Evolutionary conservation across 2,329 filamentous ascomycete species (phyloP), one percentile per base, ranked within the genome.

Genomic region (Fusarium odoratissimum): DNA sequence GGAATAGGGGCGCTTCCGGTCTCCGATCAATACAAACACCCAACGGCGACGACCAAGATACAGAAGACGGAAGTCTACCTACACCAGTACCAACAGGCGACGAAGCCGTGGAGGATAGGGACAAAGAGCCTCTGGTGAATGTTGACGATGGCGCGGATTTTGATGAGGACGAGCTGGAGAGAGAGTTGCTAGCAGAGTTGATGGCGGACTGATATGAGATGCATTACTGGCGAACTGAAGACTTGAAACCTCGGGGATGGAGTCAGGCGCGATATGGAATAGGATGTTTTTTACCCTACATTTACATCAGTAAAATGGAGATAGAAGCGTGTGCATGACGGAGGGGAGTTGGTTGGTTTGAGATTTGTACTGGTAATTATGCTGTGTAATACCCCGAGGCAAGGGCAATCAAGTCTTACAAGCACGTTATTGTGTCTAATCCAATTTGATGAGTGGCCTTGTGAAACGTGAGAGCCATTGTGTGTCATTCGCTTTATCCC

Each of bases 171-270:
- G 90, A 91, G 74, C 80, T 91, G 55, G 91, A 91, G 79, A 87
- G 89, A 41, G 90, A 91, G 75, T 84, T 92, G 78, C 82, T 90
- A 76, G 89, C 89, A 3, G 90, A 89, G 71, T 82, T 91, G 71
- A 88, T 90, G 74, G 80, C 80, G 21, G 78, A 78, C 75, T 38
- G 79, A 76, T 31, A 28, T 40, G 49, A 76, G 89, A 89, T 3
- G 90, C 89, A 72, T 83, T 91, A 71, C 88, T 90, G 73, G 80
- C 80, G 21, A 78, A 77, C 71, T 37, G 77, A 79, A 61, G 76
- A 59, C 46, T 48, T 58, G 67, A 52, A 44, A 33, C 60, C 65
- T 49, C 35, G 30, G 64, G 51, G 52, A 54, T 45, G 54, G 48
- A 45, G 54, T 60, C 30, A 49, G 49, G 51, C 42, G 52, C 19